Evolutionary conservation across 2,329 filamentous ascomycete species (phyloP).

Genomic region (Sphaerulina musiva): DNA sequence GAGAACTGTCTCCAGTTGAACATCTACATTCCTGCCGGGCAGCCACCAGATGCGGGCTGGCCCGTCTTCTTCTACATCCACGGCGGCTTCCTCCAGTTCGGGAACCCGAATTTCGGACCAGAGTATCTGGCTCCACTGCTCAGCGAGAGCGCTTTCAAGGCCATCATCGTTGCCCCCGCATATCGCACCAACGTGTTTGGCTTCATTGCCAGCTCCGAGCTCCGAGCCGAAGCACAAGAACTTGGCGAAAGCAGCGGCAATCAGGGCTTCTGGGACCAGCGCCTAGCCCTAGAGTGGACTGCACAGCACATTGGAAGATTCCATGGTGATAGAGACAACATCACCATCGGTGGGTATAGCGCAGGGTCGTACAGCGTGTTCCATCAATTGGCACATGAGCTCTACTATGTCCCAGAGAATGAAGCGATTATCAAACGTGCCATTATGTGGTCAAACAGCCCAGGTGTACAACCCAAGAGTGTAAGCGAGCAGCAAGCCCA

Average conservation of each 20-base stretch:
- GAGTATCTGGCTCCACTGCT: constrained; percentile 43
- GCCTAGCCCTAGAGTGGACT: constrained; percentile 51
- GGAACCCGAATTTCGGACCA: constrained; percentile 42
- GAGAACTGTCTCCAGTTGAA: constrained; percentile 53
- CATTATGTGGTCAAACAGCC: constrained; percentile 51
- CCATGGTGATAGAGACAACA: constrained; percentile 45
- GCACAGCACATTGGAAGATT: constrained; percentile 46
- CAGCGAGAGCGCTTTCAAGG: constrained; percentile 44
- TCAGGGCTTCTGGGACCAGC: constrained; percentile 52
- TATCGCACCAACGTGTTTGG: constrained; percentile 54
- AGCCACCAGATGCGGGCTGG: constrained; percentile 45
- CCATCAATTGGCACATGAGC: constrained; percentile 52
- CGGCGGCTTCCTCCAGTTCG: constrained; percentile 53
- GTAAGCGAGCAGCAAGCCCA: constrained; percentile 45
- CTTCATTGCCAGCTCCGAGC: constrained; percentile 48
- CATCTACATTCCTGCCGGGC: constrained; percentile 49
- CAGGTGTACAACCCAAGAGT: constrained; percentile 49
- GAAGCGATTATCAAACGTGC: constrained; percentile 46
- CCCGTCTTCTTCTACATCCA: constrained; percentile 55
- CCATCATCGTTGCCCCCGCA: constrained; percentile 50
- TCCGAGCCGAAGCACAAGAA: constrained; percentile 39
- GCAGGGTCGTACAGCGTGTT: constrained; percentile 53
- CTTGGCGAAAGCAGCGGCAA: constrained; percentile 43
- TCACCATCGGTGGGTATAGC: constrained; percentile 51
- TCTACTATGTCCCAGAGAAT: constrained; percentile 41